Base-by-base conservation (phyloP, 768 basidiomycete genomes). In the Wakefieldia striispora region DNA sequence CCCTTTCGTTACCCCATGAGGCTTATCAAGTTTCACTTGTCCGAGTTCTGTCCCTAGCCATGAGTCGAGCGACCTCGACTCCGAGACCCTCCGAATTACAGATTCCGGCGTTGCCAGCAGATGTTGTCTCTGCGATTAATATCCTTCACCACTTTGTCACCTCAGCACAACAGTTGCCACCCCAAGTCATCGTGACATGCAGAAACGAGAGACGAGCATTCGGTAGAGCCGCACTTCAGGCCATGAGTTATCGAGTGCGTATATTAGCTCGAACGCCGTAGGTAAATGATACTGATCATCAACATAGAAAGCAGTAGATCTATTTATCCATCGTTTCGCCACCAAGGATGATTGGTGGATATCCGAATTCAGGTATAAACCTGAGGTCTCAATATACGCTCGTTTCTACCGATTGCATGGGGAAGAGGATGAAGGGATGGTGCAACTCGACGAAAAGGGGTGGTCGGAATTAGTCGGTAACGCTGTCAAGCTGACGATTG, bases 281-380 rank as follows among this genome's bases (percentile, higher is more conserved):
- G 19, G 21, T 17, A 42, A 36, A 49, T 31, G 19, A 23, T 43
- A 33, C 49, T 62, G 45, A 67, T 35, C 13, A 27, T 8, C 17
- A 19, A 31, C 35, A 31, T 48, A 67, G 66, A 67, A 65, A 63
- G 66, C 49, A 24, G 55, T 56, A 33, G 66, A 67, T 19, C 16
- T 69, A 21, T 67, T 67, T 48, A 61, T 67, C 4, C 68, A 67
- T 29, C 68, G 66, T 20, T 67, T 67, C 33, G 65, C 66, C 19
- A 67, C 67, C 42, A 67, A 67, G 37, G 66, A 67, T 40, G 66
- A 67, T 20, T 67, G 66, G 66, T 67, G 67, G 67, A 61, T 67
- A 65, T 69, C 66, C 33, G 66, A 67, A 40, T 63, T 47, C 45
- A 59, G 49, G 51, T 67, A 67, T 23, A 67, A 69, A 44, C 66